Percentiles rank a stretch among this genome's conserved stretches.
Conservation (phyloP, 129 eudicot species). For the Lactuca sativa region DNA sequence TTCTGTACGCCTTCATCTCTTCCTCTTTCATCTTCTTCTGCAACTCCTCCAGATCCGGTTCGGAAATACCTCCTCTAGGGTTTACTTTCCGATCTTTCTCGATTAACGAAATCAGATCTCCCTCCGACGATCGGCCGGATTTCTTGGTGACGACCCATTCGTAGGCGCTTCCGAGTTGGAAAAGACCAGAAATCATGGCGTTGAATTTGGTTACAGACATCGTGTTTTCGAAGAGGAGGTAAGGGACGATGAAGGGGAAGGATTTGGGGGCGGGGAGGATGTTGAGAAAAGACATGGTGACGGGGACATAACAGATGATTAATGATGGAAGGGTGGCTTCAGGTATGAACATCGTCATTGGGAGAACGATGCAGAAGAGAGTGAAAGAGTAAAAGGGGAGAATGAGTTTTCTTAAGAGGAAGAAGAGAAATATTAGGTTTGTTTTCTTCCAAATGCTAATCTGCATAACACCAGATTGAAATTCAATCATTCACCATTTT, state of each 20-base stretch:
- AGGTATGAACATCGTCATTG: slow-evolving; percentile 88
- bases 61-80: slow-evolving; percentile 47
- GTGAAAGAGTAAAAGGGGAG: slow-evolving; percentile 89
- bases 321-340: slow-evolving; percentile 83
- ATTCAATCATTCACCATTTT: background rate
- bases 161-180: slow-evolving; percentile 80
- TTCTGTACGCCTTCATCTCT: slow-evolving; percentile 30
- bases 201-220: slow-evolving; percentile 92
- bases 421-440: slow-evolving; percentile 77
- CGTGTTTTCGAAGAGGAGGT: slow-evolving; percentile 86
- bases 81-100: slow-evolving; percentile 44
- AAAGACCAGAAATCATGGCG: slow-evolving; percentile 88
- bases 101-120: slow-evolving; percentile 51
- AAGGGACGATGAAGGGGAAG: slow-evolving; percentile 83
- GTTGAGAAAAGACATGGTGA: slow-evolving; percentile 70
- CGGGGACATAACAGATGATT: slow-evolving; percentile 78
- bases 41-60: slow-evolving; percentile 51
- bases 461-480: slow-evolving; percentile 40
- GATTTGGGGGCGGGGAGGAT: slow-evolving; percentile 83
- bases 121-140: slow-evolving; percentile 90
- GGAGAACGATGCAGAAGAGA: slow-evolving; percentile 79
- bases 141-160: slow-evolving; percentile 94
- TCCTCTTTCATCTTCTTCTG: slow-evolving; percentile 40
- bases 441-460: slow-evolving; percentile 79
- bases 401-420: slow-evolving; percentile 73